Evolutionary conservation across 768 basidiomycete species (phyloP).

Genomic region (Dentipellis sp.): DNA sequence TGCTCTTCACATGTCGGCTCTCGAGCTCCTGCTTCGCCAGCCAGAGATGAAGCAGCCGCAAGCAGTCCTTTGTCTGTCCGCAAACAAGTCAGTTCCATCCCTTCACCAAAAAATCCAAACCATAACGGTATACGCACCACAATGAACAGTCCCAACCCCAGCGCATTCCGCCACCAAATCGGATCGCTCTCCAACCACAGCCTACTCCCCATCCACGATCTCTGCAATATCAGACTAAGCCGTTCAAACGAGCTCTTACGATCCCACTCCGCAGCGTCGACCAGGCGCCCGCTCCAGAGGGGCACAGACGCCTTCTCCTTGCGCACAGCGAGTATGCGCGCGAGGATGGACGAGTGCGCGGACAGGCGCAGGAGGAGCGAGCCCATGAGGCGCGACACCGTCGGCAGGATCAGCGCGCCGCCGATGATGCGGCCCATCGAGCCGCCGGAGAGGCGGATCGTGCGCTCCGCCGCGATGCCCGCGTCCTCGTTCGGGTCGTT

Average conservation of each 20-base stretch:
- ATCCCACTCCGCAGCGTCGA: slow-evolving; percentile 4
- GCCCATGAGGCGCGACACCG: slow-evolving; percentile 61
- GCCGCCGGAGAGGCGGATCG: slow-evolving; percentile 46
- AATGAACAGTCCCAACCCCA: slow-evolving; percentile 62
- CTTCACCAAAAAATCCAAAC: background rate
- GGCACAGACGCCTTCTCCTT: background rate
- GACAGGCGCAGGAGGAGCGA: slow-evolving; percentile 46
- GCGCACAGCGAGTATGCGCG: slow-evolving; percentile 21
- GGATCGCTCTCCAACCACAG: slow-evolving; percentile 65
- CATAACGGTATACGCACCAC: slow-evolving; percentile 33
- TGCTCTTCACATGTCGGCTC: slow-evolving; percentile 56
- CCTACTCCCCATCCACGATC: slow-evolving; percentile 42
- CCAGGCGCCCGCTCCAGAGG: background rate
- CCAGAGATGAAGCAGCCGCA: slow-evolving; percentile 60
- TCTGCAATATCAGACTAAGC: slow-evolving; percentile 19
- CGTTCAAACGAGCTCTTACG: slow-evolving; percentile 13
- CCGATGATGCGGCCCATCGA: slow-evolving; percentile 60
- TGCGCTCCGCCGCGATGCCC: slow-evolving; percentile 47
- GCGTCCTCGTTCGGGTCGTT: slow-evolving; percentile 17
- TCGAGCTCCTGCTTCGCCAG: slow-evolving; percentile 65
- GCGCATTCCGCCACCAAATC: slow-evolving; percentile 69
- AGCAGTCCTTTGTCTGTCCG: slow-evolving; percentile 52
- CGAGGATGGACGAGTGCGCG: slow-evolving; percentile 27
- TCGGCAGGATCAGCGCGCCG: slow-evolving; percentile 61
- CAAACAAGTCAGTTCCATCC: background rate